Evolutionary conservation across 2,329 filamentous ascomycete genomes (phyloP), one percentile per base, ranked within the genome.

Genomic region (Plectosphaerella plurivora): DNA sequence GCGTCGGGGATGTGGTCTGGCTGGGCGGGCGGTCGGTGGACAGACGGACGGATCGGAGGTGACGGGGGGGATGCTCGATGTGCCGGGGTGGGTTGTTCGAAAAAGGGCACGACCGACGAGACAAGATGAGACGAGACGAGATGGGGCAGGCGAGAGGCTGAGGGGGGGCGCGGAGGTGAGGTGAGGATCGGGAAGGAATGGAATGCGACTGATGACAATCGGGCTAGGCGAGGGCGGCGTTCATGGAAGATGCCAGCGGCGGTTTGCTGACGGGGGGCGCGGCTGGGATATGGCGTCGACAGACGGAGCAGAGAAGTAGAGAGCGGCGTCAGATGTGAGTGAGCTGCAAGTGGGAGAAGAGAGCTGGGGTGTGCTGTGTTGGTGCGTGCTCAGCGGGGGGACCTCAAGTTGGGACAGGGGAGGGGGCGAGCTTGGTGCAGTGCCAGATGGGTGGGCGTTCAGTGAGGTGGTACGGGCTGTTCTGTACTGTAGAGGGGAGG

Each of bases 321-420:
- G 22, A 33, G 22, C 14, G 14, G n/a, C 12, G 15, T 35, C 8
- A 33, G 28, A 10, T 33, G 28, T 33, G 28, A 56, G 49, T 33
- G 28, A 56, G 49, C 45, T 44, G 47, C 51, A 52, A 49, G 49
- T 47, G 50, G 53, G 53, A 37, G 52, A 51, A 46, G 51, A 49
- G 48, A 54, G 50, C 39, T 53, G 57, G 54, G 56, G 57, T n/a
- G 22, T 22, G 22, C 22, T 22, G 22, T 22, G 22, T 12, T 33
- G 28, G 28, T 9, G 28, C 8, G 28, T 9, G 28, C 28, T 33
- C 51, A 49, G 53, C 52, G 52, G 51, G 48, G 45, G 49, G 10
- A 22, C 45, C 20, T 24, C 50, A 22, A 33, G 45, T 18, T 22
- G 22, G 25, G 48, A 46, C 37, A 42, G 47, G 33, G 44, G 39